Evolutionary conservation across 2,329 filamentous ascomycete species (phyloP).

Genomic region (Aspergillus hortae): DNA sequence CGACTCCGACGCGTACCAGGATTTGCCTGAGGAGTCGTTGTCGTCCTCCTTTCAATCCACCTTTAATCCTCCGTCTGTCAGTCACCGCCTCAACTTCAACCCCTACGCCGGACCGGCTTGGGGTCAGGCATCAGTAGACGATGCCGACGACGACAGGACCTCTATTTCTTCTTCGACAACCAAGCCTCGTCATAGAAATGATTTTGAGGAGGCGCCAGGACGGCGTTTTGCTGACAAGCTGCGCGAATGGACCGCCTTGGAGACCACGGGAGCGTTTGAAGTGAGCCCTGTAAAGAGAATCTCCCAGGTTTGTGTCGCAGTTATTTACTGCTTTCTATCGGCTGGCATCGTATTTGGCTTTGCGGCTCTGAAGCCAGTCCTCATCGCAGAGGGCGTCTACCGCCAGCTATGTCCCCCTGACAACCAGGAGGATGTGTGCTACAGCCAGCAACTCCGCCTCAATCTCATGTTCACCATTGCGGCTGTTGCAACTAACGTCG

Average conservation of each 20-base stretch:
- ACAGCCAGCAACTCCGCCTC: conserved; percentile 58
- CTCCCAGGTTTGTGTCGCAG: conserved; percentile 63
- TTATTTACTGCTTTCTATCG: conserved; percentile 67
- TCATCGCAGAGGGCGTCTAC: conserved; percentile 71
- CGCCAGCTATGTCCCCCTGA: conserved; percentile 58
- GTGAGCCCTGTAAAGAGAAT: conserved; percentile 52
- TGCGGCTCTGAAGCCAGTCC: conserved; percentile 76
- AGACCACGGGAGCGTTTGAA: conserved; percentile 49
- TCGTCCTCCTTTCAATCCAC: conserved; percentile 35
- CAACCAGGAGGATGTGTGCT: conserved; percentile 54
- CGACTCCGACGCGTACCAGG: conserved; percentile 23
- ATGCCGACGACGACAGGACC: conserved; percentile 24
- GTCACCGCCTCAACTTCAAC: conserved; percentile 41
- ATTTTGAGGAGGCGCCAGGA: conserved; percentile 8
- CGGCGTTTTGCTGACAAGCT: conserved; percentile 8
- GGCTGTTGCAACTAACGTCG: conserved; percentile 83
- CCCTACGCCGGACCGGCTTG: conserved; percentile 38
- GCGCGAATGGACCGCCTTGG: conserved; percentile 15
- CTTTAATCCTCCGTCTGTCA: conserved; percentile 20
- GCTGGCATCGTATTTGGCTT: conserved; percentile 79
- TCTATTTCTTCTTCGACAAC: conserved; percentile 20
- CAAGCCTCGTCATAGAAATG: conserved; percentile 16
- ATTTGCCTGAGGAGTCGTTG: conserved; percentile 28
- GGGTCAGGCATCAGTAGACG: conserved; percentile 29
- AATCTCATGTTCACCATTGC: conserved; percentile 93